These are phyloP conservation scores for Cyclotella distinguenda DNA, from an alignment of 108 stramenopile species.

Conservation along the genomic window DNA sequence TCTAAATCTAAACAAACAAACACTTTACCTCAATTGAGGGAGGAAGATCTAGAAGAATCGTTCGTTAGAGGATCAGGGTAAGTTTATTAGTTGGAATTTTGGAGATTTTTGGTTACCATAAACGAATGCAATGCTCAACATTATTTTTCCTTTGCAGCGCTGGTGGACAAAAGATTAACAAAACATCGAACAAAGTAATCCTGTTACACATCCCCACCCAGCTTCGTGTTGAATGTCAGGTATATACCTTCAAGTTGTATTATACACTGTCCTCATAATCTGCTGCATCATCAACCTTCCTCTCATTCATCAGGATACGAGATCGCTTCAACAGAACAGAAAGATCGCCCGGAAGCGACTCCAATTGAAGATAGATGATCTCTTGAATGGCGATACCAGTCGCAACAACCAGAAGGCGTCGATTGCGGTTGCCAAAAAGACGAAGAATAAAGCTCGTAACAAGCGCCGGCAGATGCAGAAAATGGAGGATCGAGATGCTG, in stretches of 20 bases:
- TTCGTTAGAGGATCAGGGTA: slow-evolving; percentile 82
- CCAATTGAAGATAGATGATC: slow-evolving; percentile 74
- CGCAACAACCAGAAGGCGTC: slow-evolving; percentile 50
- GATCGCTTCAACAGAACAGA: slow-evolving; percentile 85
- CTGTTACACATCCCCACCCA: slow-evolving; percentile 77
- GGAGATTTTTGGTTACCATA: not conserved
- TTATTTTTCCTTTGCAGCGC: slow-evolving; percentile 6
- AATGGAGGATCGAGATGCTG: slow-evolving; percentile 4
- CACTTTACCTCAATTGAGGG: slow-evolving; percentile 33
- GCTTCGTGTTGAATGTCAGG: slow-evolving; percentile 78
- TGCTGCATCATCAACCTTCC: not conserved
- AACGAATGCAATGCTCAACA: too few species aligned
- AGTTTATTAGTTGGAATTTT: not conserved
- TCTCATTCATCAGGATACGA: slow-evolving; percentile 54
- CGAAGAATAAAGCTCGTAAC: slow-evolving; percentile 70
- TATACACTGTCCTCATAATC: not conserved
- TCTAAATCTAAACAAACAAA: not conserved
- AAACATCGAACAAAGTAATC: slow-evolving; percentile 79
- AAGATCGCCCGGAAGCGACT: slow-evolving; percentile 86
- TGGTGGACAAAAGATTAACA: slow-evolving; percentile 91
- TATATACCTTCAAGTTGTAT: not conserved
- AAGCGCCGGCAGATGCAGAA: slow-evolving; percentile 54
- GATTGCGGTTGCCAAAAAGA: slow-evolving; percentile 61
- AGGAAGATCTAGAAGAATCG: slow-evolving; percentile 60
- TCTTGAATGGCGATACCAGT: slow-evolving; percentile 73